Evolutionary conservation across 2,329 filamentous ascomycete genomes (phyloP).

Genomic region (Claviceps sorghi): DNA sequence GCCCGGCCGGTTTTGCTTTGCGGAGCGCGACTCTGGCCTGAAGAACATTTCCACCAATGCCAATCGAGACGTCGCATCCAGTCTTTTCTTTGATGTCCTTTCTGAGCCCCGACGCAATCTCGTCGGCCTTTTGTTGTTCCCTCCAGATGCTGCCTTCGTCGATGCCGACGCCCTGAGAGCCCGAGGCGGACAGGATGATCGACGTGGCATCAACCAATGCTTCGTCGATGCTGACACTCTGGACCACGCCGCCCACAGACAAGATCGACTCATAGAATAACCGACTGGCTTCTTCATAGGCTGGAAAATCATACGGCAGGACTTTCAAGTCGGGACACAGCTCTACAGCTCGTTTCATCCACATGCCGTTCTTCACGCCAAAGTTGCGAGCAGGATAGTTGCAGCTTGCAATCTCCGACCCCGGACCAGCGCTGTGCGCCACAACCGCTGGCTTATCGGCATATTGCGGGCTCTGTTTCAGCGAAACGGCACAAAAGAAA

Average conservation of each 20-base stretch:
- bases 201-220: conserved; percentile 73
- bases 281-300: conserved; percentile 81
- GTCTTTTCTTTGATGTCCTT: conserved; percentile 58
- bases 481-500: conserved; percentile 90
- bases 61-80: conserved; percentile 77
- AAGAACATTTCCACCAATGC: conserved; percentile 81
- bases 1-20: conserved; percentile 87
- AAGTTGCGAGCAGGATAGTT: conserved; percentile 82
- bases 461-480: conserved; percentile 61
- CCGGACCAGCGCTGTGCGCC: conserved; percentile 70
- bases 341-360: conserved; percentile 85
- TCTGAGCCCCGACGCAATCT: conserved; percentile 51
- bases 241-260: conserved; percentile 64
- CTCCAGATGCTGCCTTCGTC: conserved; percentile 56
- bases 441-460: conserved; percentile 72
- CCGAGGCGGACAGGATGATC: conserved; percentile 49
- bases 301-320: conserved; percentile 88
- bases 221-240: conserved; percentile 95
- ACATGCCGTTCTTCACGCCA: conserved; percentile 96
- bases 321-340: conserved; percentile 77
- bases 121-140: conserved; percentile 66
- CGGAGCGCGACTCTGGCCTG: conserved; percentile 82
- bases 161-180: conserved; percentile 47
- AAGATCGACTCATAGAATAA: conserved; percentile 79
- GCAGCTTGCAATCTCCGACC: conserved; percentile 93